Base-by-base conservation (phyloP, 768 basidiomycete species). In the Trametes cubensis region DNA sequence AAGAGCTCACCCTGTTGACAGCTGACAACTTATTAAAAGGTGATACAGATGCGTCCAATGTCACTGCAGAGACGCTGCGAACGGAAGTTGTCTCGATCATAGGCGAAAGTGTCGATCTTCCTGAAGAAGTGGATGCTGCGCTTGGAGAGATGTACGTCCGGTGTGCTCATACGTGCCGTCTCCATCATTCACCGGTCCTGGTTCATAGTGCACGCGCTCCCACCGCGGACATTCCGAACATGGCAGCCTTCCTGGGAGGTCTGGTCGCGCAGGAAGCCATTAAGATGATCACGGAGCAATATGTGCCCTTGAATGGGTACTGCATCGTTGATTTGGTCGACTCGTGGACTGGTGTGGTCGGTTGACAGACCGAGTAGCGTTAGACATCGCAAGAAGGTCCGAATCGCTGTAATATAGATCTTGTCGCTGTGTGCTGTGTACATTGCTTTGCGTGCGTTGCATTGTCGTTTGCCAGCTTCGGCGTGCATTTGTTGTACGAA, bases 221-320 rank as follows among this genome's bases (percentile, higher is more conserved):
- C 2, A 87, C 83, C 0, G 88, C 92, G 3, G 94, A 96, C 69
- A 76, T 98, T 3, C 96, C 96, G 6, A 98, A 95, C 66, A 95
- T 88, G 2, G 93, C 96, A 0, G 95, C 95, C 2, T 86, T 98
- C 70, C 78, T 98, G 0, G 97, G 97, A 1, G 97, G 97, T 2
- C 74, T 98, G 39, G 89, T 98, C 20, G 94, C 95, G 25, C 97
- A 99, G 68, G 97, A 99, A 72, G 87, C 88, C 6, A 98, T 98
- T 81, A 98, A 99, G 82, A 82, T 98, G 76, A 89, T 96, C 69
- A 99, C 96, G 60, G 87, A 86, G 69, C 97, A 99, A 75, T 99
- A 99, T 72, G 83, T 95, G 15, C 95, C 97, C 8, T 83, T 96
- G 64, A 85, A 89, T 63, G 92, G 93, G 15, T 89, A 88, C 66